Conservation (phyloP, 2,329 filamentous ascomycete genomes). For the Dothistroma septosporum region DNA sequence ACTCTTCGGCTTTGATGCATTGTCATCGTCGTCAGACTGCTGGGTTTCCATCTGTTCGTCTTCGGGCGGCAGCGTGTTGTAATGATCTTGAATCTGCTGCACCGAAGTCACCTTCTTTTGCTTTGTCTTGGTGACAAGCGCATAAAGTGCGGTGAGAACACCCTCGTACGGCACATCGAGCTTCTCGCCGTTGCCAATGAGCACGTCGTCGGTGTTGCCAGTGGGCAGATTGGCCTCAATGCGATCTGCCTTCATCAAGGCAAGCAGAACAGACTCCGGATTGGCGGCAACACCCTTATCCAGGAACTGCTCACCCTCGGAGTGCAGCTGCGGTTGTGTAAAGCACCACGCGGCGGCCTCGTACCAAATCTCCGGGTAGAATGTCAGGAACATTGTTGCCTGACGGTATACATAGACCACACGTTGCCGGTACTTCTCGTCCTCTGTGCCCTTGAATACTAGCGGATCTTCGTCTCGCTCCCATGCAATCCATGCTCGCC, state of each 20-base stretch:
- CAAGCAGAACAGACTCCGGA: constrained; percentile 85
- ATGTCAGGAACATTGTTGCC: constrained; percentile 85
- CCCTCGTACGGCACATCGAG: constrained; percentile 81
- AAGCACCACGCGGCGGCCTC: constrained; percentile 93
- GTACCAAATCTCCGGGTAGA: constrained; percentile 95
- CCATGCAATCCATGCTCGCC: constrained; percentile 93
- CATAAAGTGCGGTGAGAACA: constrained; percentile 82
- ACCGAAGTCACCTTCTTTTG: constrained; percentile 62
- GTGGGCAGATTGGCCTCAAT: constrained; percentile 73
- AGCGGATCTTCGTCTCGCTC: constrained; percentile 83
- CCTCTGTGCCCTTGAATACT: constrained; percentile 75
- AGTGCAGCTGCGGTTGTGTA: constrained; percentile 56
- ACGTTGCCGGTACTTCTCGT: constrained; percentile 70
- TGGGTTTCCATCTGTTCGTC: constrained; percentile 35
- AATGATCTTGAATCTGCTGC: constrained; percentile 53
- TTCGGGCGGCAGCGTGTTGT: constrained; percentile 43
- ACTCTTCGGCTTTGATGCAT: constrained; percentile 44
- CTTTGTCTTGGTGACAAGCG: constrained; percentile 68
- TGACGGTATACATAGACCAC: constrained; percentile 91
- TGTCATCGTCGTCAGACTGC: constrained; percentile 53
- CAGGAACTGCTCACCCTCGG: constrained; percentile 72
- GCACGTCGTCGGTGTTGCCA: constrained; percentile 64
- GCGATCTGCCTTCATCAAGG: constrained; percentile 83
- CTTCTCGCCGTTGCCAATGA: constrained; percentile 61
- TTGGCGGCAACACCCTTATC: constrained; percentile 81